Base-by-base conservation (phyloP, 1,284 basidiomycete genomes). In the Pseudozyma flocculosa region DNA sequence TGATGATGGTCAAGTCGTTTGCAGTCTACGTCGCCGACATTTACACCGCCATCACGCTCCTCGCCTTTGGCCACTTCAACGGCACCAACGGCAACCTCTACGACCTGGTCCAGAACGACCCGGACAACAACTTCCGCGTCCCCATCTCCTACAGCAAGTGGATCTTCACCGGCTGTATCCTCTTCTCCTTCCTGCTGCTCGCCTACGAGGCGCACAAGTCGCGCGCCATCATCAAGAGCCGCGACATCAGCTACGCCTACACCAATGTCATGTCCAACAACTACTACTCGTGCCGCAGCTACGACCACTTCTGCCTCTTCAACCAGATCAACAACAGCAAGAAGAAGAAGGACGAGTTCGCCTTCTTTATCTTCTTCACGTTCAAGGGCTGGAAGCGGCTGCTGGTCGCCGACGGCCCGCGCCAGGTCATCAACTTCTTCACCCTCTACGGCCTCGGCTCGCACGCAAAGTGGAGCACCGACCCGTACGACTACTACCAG, bases 311-410 rank as follows among this genome's bases (percentile, higher is more conserved):
- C 78, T 97, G 94, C 80, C 92, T 98, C 82, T 98, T 97, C 79
- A 87, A 88, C 68, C 92, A 95, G 72, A 96, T 98, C 80, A 88
- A 88, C 74, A 88, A 90, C 74, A 96, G 93, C 30, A 94, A 91
- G 29, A 96, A 95, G 84, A 87, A 87, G 70, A 92, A 88, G 79
- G 94, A 98, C 79, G 91, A 95, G 75, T 91, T 97, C 79, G 92
- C 93, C 43, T 97, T 98, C 84, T 98, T 96, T 80, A 86, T 97
- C 78, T 98, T 97, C 85, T 98, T 98, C 81, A 89, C 89, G 1
- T 98, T 98, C 85, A 98, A 98, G 82, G 68, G 88, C 78, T 98
- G 94, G 94, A 98, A 97, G 80, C 88, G 91, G 18, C 80, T 96
- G 8, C 80, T 97, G 17, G 82, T 97, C 53, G 92, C 94, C 50